Evolutionary conservation across 2,329 filamentous ascomycete species (phyloP).

Genomic region (Chalaropsis ovoidea): DNA sequence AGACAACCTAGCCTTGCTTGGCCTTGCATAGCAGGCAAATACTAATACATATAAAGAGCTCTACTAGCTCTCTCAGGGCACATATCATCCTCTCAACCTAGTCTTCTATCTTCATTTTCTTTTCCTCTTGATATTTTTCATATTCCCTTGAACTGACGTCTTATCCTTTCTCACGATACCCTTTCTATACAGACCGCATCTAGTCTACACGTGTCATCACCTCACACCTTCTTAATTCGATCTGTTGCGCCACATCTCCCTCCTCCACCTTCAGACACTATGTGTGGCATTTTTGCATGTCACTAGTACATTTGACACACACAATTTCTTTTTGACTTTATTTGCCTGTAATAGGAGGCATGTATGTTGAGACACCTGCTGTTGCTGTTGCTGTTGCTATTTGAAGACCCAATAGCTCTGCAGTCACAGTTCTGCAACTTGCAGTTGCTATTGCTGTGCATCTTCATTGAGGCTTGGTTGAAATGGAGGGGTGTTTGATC

Average conservation of each 20-base stretch:
- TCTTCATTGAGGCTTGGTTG: not conserved
- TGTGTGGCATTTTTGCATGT: slow-evolving; percentile 97
- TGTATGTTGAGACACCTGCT: too few relatives aligned
- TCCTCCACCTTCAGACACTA: slow-evolving; percentile 37
- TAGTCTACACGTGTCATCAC: not conserved
- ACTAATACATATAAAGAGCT: slow-evolving; percentile 1
- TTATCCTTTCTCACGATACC: not conserved
- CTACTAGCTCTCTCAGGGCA: not conserved
- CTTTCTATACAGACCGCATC: not conserved
- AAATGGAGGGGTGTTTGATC: not conserved
- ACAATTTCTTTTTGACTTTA: not conserved
- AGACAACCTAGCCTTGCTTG: not conserved
- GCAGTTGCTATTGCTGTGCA: not conserved
- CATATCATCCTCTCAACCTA: not conserved
- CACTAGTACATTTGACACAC: slow-evolving; percentile 55
- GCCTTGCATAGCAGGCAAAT: not conserved
- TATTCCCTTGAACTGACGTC: not conserved
- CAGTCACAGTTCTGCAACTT: not conserved
- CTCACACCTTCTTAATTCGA: not conserved
- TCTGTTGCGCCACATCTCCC: not conserved
- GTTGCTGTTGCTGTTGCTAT: not conserved
- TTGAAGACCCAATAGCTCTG: not conserved
- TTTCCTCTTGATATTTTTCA: not conserved
- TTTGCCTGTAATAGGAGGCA: not conserved
- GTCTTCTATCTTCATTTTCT: not conserved